Percentiles rank a stretch among this genome's conserved stretches.
Evolutionary conservation across 805 yeast species (phyloP).

Genomic region (Nakazawaea populi): DNA sequence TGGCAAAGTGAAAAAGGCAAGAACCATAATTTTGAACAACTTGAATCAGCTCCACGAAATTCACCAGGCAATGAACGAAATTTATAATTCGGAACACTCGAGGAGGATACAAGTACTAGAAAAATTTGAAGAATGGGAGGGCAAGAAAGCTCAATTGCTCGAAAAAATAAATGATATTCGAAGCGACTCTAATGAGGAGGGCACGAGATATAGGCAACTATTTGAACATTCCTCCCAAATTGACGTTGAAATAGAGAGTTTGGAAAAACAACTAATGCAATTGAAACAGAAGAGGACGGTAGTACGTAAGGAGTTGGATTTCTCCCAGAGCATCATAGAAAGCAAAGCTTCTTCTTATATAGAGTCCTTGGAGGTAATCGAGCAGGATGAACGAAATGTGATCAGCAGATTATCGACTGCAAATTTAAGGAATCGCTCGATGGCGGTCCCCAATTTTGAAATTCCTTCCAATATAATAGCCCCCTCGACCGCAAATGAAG

Average conservation of each 20-base stretch:
- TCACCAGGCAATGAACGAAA: constrained; percentile 38
- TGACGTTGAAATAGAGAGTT: constrained; percentile 30
- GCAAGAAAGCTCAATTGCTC: constrained; percentile 27
- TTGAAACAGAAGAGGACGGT: constrained; percentile 29
- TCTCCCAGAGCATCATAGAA: constrained; percentile 44
- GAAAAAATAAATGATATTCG: constrained; percentile 31
- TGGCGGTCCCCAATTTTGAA: background rate
- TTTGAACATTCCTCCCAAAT: constrained; percentile 25
- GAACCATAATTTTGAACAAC: constrained; percentile 23
- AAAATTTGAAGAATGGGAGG: constrained; percentile 35
- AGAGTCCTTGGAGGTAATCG: constrained; percentile 23
- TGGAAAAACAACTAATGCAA: constrained; percentile 29
- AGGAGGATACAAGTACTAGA: constrained; percentile 21
- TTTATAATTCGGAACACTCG: constrained; percentile 33
- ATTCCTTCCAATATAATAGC: constrained; percentile 2
- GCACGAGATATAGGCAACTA: constrained; percentile 32
- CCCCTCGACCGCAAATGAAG: background rate
- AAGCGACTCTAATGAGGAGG: constrained; percentile 34
- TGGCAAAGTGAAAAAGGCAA: constrained; percentile 21
- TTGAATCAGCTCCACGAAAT: constrained; percentile 33
- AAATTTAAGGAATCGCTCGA: background rate
- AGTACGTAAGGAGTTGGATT: constrained; percentile 32
- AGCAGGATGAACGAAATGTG: constrained; percentile 10
- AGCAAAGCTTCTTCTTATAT: constrained; percentile 39
- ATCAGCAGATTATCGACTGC: constrained; percentile 5